A percentile compares a stretch with the other conserved stretches of the same genome.
phyloP scores from a whole-genome alignment of 1,284 basidiomycete genomes.

The Ustilago xerochloae region DNA sequence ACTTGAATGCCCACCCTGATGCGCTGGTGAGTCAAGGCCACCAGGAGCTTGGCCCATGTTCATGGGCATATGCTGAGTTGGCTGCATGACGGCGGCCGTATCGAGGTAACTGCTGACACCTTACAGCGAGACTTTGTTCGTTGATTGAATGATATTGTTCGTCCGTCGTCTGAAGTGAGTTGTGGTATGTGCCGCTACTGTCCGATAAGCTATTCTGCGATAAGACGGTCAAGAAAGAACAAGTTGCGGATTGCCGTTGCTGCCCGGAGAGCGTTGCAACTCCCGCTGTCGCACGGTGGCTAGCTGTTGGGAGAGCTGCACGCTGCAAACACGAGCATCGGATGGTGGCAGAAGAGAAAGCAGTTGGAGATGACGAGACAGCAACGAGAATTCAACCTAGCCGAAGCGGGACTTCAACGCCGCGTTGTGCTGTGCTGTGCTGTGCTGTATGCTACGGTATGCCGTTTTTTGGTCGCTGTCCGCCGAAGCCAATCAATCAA shows the following conservation, averaged over 20 bases:
- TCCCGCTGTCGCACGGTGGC: slow-evolving; percentile 30
- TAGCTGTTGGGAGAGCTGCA: slow-evolving; percentile 27
- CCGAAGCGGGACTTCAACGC: neutral
- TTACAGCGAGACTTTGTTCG: neutral
- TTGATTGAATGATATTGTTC: neutral
- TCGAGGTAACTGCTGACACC: neutral
- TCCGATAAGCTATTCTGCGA: neutral
- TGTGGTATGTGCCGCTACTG: too few relatives aligned
- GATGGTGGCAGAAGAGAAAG: slow-evolving; percentile 16
- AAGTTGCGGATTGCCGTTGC: neutral
- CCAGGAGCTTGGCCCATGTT: slow-evolving; percentile 22
- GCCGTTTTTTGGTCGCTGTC: neutral
- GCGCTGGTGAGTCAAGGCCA: slow-evolving; percentile 8
- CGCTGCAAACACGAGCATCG: slow-evolving; percentile 24
- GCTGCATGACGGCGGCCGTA: slow-evolving; percentile 22
- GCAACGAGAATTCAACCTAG: neutral
- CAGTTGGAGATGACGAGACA: neutral
- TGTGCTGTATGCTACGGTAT: too few relatives aligned
- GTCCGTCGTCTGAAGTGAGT: too few relatives aligned
- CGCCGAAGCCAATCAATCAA: too few relatives aligned
- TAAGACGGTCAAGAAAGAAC: neutral
- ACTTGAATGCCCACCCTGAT: slow-evolving; percentile 15
- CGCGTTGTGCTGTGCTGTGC: neutral
- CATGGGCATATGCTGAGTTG: slow-evolving; percentile 30
- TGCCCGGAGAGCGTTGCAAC: slow-evolving; percentile 21